Base-by-base conservation (phyloP, 192 early-diverging fungal genomes). In the Lunasporangiospora selenospora region DNA sequence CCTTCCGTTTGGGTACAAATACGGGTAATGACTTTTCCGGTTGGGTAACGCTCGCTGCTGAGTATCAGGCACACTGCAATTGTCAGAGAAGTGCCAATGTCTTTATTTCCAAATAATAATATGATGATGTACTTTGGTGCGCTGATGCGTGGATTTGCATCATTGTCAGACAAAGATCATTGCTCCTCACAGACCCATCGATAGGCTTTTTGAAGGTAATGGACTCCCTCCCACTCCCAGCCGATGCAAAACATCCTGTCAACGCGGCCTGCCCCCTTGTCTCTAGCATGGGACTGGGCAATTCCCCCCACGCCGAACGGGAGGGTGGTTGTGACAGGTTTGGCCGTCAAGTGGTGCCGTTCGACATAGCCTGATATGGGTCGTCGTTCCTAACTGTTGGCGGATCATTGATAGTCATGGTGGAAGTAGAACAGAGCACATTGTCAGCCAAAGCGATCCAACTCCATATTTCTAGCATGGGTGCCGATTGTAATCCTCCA, bases 191-290 rank as follows among this genome's bases (percentile, higher is more conserved):
- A n/a, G n/a, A n/a, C n/a, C n/a, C n/a, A n/a, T n/a, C n/a, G n/a
- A n/a, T n/a, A n/a, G n/a, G n/a, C n/a, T 50, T 50, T 8, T 44
- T 44, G 33, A 47, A 56, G 62, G 53, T 65, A 65, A 66, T 51
- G 54, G 34, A 43, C 46, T 58, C 54, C 3, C 18, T 66, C n/a
- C 48, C 23, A 39, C 19, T 41, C 45, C 6, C 27, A 40, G 48
- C 53, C 54, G 54, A 36, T 66, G 54, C 64, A 66, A 66, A 66
- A 66, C 34, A 30, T 57, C 64, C 54, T 66, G 40, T 55, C 53
- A 66, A 66, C 51, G 54, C 54, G 53, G 41, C 47, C 39, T 65
- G 63, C 27, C 48, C 48, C 34, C 30, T 11, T 27, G 5, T 50
- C 30, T 50, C 31, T 32, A 50, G 48, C 16, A 15, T 50, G 48